Conservation (phyloP, 306 rosid genomes). For the Comarum palustre region DNA sequence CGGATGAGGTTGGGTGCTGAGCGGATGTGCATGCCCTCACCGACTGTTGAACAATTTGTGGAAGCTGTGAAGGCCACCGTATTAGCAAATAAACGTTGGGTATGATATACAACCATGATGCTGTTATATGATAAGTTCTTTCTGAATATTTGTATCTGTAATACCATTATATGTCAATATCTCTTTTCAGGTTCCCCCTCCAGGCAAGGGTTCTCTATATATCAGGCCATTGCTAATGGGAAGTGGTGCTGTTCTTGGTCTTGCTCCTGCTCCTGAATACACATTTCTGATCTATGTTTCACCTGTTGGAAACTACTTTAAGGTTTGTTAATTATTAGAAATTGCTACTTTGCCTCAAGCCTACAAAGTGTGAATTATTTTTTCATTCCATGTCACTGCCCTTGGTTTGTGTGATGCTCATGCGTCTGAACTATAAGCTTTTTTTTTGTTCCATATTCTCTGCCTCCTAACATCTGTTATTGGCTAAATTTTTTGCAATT, state of each 20-base stretch:
- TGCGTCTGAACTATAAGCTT: background rate
- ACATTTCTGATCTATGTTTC: slow-evolving; percentile 90
- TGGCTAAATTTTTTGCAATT: background rate
- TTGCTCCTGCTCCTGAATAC: slow-evolving; percentile 96
- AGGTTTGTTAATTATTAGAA: slow-evolving; percentile 43
- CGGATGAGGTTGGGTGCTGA: slow-evolving; percentile 86
- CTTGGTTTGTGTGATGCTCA: slow-evolving; percentile 4
- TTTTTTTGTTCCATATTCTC: background rate
- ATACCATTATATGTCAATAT: slow-evolving; percentile 15
- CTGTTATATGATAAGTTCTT: slow-evolving; percentile 4
- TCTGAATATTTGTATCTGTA: slow-evolving; percentile 4
- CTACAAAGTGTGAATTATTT: slow-evolving; percentile 4
- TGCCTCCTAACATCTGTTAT: background rate
- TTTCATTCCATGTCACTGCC: slow-evolving; percentile 7
- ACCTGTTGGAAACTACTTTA: slow-evolving; percentile 96
- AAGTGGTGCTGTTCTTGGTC: slow-evolving; percentile 95
- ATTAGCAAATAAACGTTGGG: slow-evolving; percentile 92
- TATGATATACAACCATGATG: slow-evolving; percentile 23
- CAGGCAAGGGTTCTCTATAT: slow-evolving; percentile 87
- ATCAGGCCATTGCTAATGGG: slow-evolving; percentile 97
- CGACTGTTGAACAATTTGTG: slow-evolving; percentile 75
- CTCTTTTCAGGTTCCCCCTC: slow-evolving; percentile 79
- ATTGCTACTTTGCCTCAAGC: background rate
- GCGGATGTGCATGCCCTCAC: slow-evolving; percentile 97
- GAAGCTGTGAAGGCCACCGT: slow-evolving; percentile 87